Percentiles rank a stretch among this genome's conserved stretches.
phyloP scores from a whole-genome alignment of 1,284 basidiomycete species.

The Taiwanofungus camphoratus region DNA sequence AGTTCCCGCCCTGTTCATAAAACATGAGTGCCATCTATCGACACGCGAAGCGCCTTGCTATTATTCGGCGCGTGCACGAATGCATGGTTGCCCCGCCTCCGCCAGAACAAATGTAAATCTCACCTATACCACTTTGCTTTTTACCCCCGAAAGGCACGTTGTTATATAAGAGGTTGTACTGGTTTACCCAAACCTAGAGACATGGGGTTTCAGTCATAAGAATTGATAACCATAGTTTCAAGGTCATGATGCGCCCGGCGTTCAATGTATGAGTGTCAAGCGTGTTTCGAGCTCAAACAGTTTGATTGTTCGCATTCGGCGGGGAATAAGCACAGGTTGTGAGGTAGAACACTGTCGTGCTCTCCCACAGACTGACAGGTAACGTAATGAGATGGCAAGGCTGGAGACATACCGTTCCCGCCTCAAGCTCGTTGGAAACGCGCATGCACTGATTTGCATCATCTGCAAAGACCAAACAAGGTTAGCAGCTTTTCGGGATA shows the following conservation, averaged over 20 bases:
- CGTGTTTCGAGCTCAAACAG: too few relatives aligned
- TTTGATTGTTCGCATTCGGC: too few relatives aligned
- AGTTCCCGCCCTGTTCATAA: slow-evolving; percentile 86
- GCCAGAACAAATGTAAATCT: slow-evolving; percentile 10
- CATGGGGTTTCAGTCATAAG: slow-evolving; percentile 1
- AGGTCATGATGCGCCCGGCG: too few relatives aligned
- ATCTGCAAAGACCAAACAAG: slow-evolving; percentile 38
- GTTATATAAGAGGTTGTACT: slow-evolving; percentile 77
- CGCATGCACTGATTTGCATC: slow-evolving; percentile 87
- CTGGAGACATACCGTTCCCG: slow-evolving; percentile 65
- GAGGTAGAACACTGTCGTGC: too few relatives aligned
- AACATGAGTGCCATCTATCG: not conserved
- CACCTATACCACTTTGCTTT: slow-evolving; percentile 74
- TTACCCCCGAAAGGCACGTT: slow-evolving; percentile 93
- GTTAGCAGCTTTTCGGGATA: not conserved
- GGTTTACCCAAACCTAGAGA: slow-evolving; percentile 79
- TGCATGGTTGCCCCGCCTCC: not conserved
- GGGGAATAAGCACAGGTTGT: too few relatives aligned
- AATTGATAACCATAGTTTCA: too few relatives aligned
- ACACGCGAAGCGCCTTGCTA: not conserved
- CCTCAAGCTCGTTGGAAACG: slow-evolving; percentile 76
- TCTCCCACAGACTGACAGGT: too few relatives aligned
- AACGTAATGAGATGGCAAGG: not conserved
- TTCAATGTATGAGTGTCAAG: too few relatives aligned
- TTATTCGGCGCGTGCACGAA: not conserved